A percentile compares a stretch with the other conserved stretches of the same genome.
phyloP scores from a whole-genome alignment of 2,329 filamentous ascomycete genomes.

The Xylaria sp. region DNA sequence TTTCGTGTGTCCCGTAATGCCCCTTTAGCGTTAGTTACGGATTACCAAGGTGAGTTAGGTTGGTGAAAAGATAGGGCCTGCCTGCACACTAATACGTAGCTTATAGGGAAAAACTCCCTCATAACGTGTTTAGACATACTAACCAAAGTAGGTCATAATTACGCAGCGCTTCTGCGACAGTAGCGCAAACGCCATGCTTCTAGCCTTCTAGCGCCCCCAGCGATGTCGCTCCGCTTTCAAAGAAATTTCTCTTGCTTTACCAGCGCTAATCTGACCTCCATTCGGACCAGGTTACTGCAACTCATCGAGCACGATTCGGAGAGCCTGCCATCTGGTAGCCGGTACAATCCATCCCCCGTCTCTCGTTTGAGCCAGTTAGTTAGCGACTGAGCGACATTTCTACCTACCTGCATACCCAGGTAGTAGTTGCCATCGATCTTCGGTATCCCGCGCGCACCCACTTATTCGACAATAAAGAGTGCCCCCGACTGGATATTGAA shows the following conservation, averaged over 20 bases:
- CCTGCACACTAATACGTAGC: no score
- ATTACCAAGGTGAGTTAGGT: no score
- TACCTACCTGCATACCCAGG: no score
- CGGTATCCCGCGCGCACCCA: constrained; percentile 20
- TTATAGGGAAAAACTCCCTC: neutral
- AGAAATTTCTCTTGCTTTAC: constrained; percentile 14
- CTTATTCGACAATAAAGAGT: constrained; percentile 20
- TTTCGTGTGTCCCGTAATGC: no score
- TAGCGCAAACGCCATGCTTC: neutral
- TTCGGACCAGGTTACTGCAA: constrained; percentile 13
- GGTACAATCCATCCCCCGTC: neutral
- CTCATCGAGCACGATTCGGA: constrained; percentile 27
- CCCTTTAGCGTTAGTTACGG: no score
- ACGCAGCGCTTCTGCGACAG: neutral
- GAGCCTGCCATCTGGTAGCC: constrained; percentile 18
- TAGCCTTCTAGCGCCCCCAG: constrained; percentile 8
- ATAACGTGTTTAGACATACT: no score
- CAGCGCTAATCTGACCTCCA: constrained; percentile 7
- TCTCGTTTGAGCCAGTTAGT: constrained; percentile 11
- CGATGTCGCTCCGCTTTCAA: constrained; percentile 18
- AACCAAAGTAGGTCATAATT: neutral
- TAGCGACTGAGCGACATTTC: constrained; percentile 14
- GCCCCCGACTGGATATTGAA: constrained; percentile 13
- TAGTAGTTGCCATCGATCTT: neutral
- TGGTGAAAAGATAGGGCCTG: no score